Evolutionary conservation across 495 filamentous ascomycete species (phyloP), one percentile per base, ranked within the genome.

Genomic region (Aspergillus saccharolyticus): DNA sequence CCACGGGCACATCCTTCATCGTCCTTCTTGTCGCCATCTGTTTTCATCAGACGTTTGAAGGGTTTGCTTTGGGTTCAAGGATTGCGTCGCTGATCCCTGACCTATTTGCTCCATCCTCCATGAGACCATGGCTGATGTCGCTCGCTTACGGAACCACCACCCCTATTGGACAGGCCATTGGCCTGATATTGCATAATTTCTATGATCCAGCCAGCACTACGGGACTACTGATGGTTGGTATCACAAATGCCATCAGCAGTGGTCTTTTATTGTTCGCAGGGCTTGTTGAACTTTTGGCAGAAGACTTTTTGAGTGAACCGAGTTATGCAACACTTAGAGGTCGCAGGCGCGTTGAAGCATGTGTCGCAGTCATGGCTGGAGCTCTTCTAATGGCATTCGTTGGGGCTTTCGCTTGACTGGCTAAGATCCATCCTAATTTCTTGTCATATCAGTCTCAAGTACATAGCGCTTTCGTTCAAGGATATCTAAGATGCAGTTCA

Each of bases 41-140:
- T 50, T 91, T 95, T 64, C 90, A 95, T 56, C 90, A 93, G 64
- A 86, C 87, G 65, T 91, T 92, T 53, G 89, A 92, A 73, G 88
- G 89, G 18, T 77, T 91, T 53, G 88, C 88, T 18, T 80, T 91
- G 10, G 87, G 89, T 16, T 81, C 87, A 5, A 83, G 86, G 28
- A 90, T 90, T 57, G 84, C 87, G 6, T 78, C 81, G 0, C 74
- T 89, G 20, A 78, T 78, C n/a, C 79, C 83, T 3, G 74, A 76
- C 55, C 70, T 77, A 4, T 83, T 84, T 58, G 60, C 76, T 0
- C 69, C 77, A 60, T 48, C 72, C 65, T 70, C 81, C 6, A 61
- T 80, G 67, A 76, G 81, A 50, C 93, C 93, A 12, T 96, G 91
- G 91, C 78, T 96, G n/a, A 97, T 97, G 93, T 89, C 87, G 4